A percentile compares a stretch with the other conserved stretches of the same genome.
Conservation (phyloP, 345 rosid genomes). For the Eucalyptus regnans region DNA sequence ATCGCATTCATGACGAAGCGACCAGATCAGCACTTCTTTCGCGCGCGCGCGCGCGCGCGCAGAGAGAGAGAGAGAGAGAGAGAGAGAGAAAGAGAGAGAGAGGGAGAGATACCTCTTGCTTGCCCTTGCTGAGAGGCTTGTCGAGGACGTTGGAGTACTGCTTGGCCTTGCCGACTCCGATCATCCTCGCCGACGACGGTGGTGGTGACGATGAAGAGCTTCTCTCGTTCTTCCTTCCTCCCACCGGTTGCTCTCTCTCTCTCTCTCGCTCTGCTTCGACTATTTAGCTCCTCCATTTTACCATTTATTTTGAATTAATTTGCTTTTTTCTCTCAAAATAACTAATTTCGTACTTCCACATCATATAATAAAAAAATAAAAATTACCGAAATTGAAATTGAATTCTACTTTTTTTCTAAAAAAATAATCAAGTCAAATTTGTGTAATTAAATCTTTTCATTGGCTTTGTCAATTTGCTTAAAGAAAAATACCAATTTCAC, state of each 20-base stretch:
- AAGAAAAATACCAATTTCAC: not conserved
- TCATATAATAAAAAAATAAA: no score
- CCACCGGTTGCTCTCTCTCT: not conserved
- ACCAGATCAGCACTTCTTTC: not conserved
- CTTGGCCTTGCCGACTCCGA: conserved; percentile 92
- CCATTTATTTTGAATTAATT: not conserved
- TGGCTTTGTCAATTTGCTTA: not conserved
- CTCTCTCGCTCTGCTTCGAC: no score
- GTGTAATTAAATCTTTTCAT: not conserved
- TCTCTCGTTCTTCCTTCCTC: not conserved
- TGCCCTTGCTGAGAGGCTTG: conserved; percentile 94
- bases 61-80: no score
- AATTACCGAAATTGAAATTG: not conserved
- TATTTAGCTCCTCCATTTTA: not conserved
- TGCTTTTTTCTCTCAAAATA: not conserved
- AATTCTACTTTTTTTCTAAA: not conserved
- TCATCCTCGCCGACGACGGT: conserved; percentile 18
- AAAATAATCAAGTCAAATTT: not conserved
- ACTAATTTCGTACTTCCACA: not conserved
- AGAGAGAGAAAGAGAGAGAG: not conserved
- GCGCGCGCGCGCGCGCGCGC: not conserved
- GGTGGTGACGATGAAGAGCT: not conserved
- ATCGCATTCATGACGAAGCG: not conserved
- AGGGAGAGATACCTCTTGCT: conserved; percentile 64
- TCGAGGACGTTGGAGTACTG: conserved; percentile 93